Base-by-base conservation (phyloP, 2,329 filamentous ascomycete species). In the Calonectria pteridis region DNA sequence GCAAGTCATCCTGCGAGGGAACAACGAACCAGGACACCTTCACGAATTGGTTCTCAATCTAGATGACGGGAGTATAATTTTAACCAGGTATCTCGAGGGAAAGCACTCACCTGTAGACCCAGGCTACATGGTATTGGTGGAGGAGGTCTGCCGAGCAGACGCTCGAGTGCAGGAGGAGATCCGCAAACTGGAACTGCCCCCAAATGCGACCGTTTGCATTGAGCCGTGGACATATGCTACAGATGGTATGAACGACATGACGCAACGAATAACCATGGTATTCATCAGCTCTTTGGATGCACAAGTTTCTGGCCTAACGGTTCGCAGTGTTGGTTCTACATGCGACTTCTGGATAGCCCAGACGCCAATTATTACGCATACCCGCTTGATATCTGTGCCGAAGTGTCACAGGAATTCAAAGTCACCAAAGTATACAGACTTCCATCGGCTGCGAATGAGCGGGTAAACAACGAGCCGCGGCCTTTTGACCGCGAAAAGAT, bases 351-450 rank as follows among this genome's bases (percentile, higher is more conserved):
- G 0, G 80, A 84, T 0, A 83, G 88, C 37, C 79, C 81, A 0
- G 88, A 91, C 69, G 86, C 88, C 4, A 91, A 91, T 73, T 87
- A 88, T 76, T 91, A 91, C 71, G 89, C 89, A 6, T 91, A 90
- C 68, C 89, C 89, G 0, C 83, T 91, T 2, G 86, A 89, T 58
- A 77, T 91, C 3, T 88, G 87, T 67, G 87, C 87, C 14, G 87
- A 90, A 72, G 84, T 89, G 23, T 88, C 87, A 0, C 84, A 88
- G 64, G 75, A 84, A 3, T 81, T 90, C 2, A 51, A 85, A 31
- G 86, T 90, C 13, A 86, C 83, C 35, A 86, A 87, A 46, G 83
- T 90, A 51, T 87, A 87, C 64, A 84, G 84, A 4, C 81, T 91
- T 0, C 89, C 88, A 0, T 67, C 50, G 0, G 72, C 50, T 6